Percentiles rank a stretch among this genome's conserved stretches.
Conservation (phyloP, 1,139 yeast species). For the Geotrichum europaeum region DNA sequence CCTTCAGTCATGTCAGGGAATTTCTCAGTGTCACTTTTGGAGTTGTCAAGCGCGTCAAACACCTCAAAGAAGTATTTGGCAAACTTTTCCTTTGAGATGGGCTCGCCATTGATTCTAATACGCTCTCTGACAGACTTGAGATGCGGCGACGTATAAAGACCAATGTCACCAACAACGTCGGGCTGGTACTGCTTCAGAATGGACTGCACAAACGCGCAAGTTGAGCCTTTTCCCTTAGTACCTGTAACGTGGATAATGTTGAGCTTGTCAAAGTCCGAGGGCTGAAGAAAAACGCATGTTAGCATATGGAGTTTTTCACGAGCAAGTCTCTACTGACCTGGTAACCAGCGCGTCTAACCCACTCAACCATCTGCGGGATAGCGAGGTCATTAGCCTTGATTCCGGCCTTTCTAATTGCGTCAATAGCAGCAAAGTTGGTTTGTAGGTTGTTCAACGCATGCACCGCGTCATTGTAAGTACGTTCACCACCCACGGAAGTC, state of each 20-base stretch:
- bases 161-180: constrained; percentile 48
- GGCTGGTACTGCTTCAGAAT: constrained; percentile 59
- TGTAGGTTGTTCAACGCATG: constrained; percentile 79
- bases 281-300: constrained; percentile 2
- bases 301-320: neutral
- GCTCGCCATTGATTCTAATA: constrained; percentile 79
- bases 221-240: constrained; percentile 97
- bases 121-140: constrained; percentile 89
- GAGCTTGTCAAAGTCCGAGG: constrained; percentile 56
- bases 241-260: constrained; percentile 92
- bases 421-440: constrained; percentile 84
- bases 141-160: constrained; percentile 93
- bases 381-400: constrained; percentile 62
- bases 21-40: constrained; percentile 48
- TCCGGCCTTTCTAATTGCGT: constrained; percentile 71
- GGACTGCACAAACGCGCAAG: constrained; percentile 89
- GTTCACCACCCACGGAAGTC: constrained; percentile 7
- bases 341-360: constrained; percentile 85
- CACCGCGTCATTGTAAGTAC: constrained; percentile 47
- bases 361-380: constrained; percentile 83
- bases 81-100: constrained; percentile 73
- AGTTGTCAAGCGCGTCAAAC: constrained; percentile 69
- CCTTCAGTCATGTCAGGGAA: constrained; percentile 72
- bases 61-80: constrained; percentile 89
- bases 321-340: constrained; percentile 26